Evolutionary conservation across 371 early-diverging fungal species (phyloP).

Genomic region (Zancudomyces culisetae): DNA sequence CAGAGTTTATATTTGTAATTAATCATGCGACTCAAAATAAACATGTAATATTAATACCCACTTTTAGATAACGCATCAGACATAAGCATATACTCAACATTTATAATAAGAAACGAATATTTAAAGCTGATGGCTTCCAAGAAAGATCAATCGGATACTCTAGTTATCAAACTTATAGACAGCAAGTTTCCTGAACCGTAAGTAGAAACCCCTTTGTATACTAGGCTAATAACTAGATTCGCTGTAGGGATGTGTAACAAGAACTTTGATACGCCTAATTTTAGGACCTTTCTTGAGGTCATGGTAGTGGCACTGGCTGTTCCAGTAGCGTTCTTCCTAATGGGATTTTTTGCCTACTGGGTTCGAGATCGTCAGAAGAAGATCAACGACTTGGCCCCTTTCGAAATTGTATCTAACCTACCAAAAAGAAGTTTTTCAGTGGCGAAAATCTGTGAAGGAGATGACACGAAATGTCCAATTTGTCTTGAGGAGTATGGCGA

Average conservation of each 20-base stretch:
- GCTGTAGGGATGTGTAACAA: no score
- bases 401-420: slow-evolving; percentile 36
- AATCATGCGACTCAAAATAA: no score
- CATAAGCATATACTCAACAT: slow-evolving; percentile 52
- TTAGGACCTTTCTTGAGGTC: slow-evolving; percentile 1
- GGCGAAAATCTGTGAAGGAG: slow-evolving; percentile 28
- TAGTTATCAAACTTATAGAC: slow-evolving; percentile 21
- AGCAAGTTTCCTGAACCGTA: slow-evolving; percentile 2
- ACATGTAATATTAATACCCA: no score
- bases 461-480: slow-evolving; percentile 70
- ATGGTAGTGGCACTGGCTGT: not conserved
- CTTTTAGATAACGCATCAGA: slow-evolving; percentile 51
- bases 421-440: slow-evolving; percentile 33
- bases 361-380: slow-evolving; percentile 36
- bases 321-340: not conserved
- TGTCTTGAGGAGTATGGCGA: slow-evolving; percentile 79
- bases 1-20: no score
- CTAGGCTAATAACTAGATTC: no score
- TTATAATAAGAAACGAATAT: slow-evolving; percentile 44
- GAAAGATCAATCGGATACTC: slow-evolving; percentile 22
- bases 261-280: not conserved
- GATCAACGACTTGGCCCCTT: slow-evolving; percentile 40
- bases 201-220: no score
- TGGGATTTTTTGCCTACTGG: slow-evolving; percentile 22
- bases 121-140: slow-evolving; percentile 12